phyloP scores from a whole-genome alignment of 176 grass and related monocot genomes.

The Aegilops tauschii region DNA sequence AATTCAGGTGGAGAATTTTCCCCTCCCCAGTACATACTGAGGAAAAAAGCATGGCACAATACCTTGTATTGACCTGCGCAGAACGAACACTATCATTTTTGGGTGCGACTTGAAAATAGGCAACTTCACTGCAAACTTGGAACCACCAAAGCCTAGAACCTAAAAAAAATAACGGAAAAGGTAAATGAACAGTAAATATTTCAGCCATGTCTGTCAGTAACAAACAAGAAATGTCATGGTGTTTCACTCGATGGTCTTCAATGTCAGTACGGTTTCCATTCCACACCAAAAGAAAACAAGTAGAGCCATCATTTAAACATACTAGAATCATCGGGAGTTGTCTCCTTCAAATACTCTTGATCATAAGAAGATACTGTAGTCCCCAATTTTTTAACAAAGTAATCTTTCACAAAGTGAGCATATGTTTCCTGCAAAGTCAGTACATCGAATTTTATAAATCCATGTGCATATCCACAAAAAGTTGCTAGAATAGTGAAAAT shows the following conservation, averaged over 20 bases:
- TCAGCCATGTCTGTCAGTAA: neutral
- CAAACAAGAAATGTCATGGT: neutral
- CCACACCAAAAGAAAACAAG: constrained; percentile 19
- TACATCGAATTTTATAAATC: neutral
- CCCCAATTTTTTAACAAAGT: constrained; percentile 54
- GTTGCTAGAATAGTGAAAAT: neutral
- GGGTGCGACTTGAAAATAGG: constrained; percentile 95
- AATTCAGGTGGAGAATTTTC: neutral
- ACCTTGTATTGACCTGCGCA: constrained; percentile 64
- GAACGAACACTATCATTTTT: constrained; percentile 83
- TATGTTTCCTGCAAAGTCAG: constrained; percentile 59
- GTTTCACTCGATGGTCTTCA: constrained; percentile 18
- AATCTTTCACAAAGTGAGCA: constrained; percentile 75
- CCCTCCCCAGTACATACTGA: neutral
- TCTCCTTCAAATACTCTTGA: constrained; percentile 77
- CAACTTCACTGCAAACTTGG: constrained; percentile 96
- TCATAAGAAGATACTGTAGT: constrained; percentile 67
- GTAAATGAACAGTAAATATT: constrained; percentile 20
- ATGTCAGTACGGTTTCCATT: neutral
- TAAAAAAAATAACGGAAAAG: constrained; percentile 39
- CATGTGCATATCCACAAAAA: neutral
- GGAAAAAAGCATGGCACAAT: neutral
- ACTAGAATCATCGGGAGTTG: constrained; percentile 65
- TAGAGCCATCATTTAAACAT: constrained; percentile 24
- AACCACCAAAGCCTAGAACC: constrained; percentile 92